Conservation (phyloP, 371 early-diverging fungal species). For the Mortierella sp. region DNA sequence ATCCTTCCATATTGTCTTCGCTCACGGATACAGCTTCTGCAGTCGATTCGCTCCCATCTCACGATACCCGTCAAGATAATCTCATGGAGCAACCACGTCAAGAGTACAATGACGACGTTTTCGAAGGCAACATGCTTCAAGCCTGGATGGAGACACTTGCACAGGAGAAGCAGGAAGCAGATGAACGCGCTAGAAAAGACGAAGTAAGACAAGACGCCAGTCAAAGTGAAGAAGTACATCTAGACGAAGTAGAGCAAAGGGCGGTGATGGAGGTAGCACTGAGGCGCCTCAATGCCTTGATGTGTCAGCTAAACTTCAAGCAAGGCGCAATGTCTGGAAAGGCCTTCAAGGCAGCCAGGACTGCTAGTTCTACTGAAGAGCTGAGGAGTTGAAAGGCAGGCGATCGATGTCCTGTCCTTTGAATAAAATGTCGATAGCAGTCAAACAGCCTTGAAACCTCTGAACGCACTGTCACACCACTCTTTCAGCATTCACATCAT, state of each 20-base stretch:
- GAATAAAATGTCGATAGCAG: too few species aligned
- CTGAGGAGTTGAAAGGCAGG: too few species aligned
- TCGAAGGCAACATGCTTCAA: constrained; percentile 51
- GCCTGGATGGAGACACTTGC: constrained; percentile 31
- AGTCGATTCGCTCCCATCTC: too few species aligned
- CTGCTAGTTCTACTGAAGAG: too few species aligned
- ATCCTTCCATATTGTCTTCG: too few species aligned
- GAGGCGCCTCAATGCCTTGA: constrained; percentile 36
- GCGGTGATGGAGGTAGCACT: constrained; percentile 30
- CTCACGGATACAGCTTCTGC: too few species aligned
- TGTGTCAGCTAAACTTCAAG: constrained; percentile 27
- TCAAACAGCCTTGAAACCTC: too few species aligned
- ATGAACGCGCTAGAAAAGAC: constrained; percentile 10
- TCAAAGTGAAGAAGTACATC: neutral
- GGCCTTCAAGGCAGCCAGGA: too few species aligned
- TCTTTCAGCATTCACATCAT: too few species aligned
- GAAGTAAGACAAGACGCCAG: neutral
- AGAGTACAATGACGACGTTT: constrained; percentile 71
- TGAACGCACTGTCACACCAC: too few species aligned
- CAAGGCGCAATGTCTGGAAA: too few species aligned
- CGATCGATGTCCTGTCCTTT: too few species aligned
- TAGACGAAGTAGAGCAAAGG: constrained; percentile 2
- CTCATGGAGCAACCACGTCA: neutral
- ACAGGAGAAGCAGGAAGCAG: constrained; percentile 37
- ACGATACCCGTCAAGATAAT: neutral